phyloP scores from a whole-genome alignment of 1,139 yeast species.

The Suhomyces terraborum region DNA sequence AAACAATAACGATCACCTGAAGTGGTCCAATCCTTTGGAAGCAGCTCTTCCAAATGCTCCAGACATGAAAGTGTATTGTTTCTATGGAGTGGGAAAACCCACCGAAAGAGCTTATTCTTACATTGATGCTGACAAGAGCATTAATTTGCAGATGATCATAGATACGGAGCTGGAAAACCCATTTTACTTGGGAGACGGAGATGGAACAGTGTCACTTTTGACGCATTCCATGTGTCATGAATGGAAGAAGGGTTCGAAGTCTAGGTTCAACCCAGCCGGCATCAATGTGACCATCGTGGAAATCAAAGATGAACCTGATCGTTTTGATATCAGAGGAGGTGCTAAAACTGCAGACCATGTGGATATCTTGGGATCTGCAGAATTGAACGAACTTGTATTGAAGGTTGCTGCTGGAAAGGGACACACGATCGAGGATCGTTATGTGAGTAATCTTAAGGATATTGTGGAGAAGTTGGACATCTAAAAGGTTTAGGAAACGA shows the following conservation, averaged over 20 bases:
- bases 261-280: conserved; percentile 81
- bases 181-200: conserved; percentile 87
- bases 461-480: conserved; percentile 54
- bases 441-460: conserved; percentile 59
- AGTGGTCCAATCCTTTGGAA: conserved; percentile 93
- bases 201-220: conserved; percentile 87
- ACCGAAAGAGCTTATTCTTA: conserved; percentile 92
- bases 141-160: conserved; percentile 67
- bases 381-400: conserved; percentile 79
- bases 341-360: conserved; percentile 98
- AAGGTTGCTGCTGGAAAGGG: conserved; percentile 84
- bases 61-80: conserved; percentile 81
- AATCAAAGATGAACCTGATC: conserved; percentile 88
- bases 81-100: conserved; percentile 94
- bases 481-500: conserved; percentile 11
- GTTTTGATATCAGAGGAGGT: conserved; percentile 94
- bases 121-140: conserved; percentile 57
- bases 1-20: conserved; percentile 69
- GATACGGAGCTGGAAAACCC: conserved; percentile 58
- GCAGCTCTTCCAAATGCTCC: conserved; percentile 93
- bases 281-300: conserved; percentile 78
- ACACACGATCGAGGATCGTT: conserved; percentile 58
- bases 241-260: conserved; percentile 68
- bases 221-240: conserved; percentile 81
- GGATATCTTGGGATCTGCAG: conserved; percentile 92